Percentiles rank a stretch among this genome's conserved stretches.
phyloP scores from a whole-genome alignment of 768 basidiomycete species.

The Cyathus striatus region DNA sequence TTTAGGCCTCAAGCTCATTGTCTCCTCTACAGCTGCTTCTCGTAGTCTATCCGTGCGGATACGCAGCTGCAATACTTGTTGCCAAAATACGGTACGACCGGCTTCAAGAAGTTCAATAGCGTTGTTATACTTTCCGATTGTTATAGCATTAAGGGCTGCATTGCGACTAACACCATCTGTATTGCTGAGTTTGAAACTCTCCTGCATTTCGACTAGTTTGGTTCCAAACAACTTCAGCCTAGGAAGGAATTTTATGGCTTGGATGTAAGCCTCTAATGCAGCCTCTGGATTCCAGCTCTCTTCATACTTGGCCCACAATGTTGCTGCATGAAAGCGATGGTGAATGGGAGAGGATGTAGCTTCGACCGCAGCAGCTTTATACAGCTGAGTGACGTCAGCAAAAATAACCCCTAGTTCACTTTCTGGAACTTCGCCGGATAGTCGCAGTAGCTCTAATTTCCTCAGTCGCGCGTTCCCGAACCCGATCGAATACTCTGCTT shows the following conservation, averaged over 20 bases:
- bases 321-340: background rate
- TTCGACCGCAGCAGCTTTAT: too few relatives aligned
- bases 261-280: background rate
- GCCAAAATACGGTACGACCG: background rate
- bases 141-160: background rate
- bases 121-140: background rate
- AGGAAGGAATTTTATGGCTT: background rate
- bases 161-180: background rate
- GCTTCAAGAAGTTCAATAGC: background rate
- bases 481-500: too few relatives aligned
- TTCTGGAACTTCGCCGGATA: too few relatives aligned
- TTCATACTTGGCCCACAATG: background rate
- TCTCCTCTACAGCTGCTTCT: too few relatives aligned
- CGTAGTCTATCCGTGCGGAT: background rate
- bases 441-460: too few relatives aligned
- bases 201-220: background rate
- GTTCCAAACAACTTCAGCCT: background rate
- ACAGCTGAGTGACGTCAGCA: too few relatives aligned
- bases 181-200: background rate
- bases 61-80: background rate
- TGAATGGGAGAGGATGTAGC: background rate
- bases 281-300: background rate
- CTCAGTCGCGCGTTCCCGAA: too few relatives aligned
- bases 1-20: too few relatives aligned
- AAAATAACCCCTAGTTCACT: too few relatives aligned